These are phyloP conservation scores for Phytophthora syringae DNA, from an alignment of 352 stramenopile genomes.

Conservation along the genomic window DNA sequence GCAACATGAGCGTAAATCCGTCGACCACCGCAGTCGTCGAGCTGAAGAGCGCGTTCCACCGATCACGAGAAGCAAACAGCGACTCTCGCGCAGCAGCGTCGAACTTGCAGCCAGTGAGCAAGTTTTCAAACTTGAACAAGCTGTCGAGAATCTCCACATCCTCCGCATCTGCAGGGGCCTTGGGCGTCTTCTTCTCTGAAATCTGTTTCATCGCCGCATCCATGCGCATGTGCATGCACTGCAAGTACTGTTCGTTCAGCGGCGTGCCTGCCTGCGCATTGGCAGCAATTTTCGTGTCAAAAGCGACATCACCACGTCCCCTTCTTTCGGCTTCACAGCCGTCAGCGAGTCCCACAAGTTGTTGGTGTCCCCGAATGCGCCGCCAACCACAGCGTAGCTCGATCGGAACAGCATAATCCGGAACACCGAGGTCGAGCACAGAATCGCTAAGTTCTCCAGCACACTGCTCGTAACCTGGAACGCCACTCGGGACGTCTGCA, in stretches of 20 bases:
- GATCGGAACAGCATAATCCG: slow-evolving; percentile 60
- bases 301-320: slow-evolving; percentile 37
- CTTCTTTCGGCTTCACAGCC: slow-evolving; percentile 32
- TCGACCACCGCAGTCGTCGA: slow-evolving; percentile 52
- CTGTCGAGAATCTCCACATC: slow-evolving; percentile 51
- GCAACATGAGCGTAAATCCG: slow-evolving; percentile 60
- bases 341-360: slow-evolving; percentile 48
- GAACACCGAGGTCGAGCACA: slow-evolving; percentile 55
- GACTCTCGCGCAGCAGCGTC: slow-evolving; percentile 33
- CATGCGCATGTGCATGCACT: slow-evolving; percentile 41
- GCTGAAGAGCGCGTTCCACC: slow-evolving; percentile 50
- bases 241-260: slow-evolving; percentile 57
- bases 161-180: slow-evolving; percentile 40
- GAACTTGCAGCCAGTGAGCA: slow-evolving; percentile 53
- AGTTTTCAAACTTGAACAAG: slow-evolving; percentile 58
- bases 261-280: slow-evolving; percentile 28
- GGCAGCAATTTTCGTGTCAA: slow-evolving; percentile 24
- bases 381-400: slow-evolving; percentile 36
- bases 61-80: slow-evolving; percentile 51
- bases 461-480: slow-evolving; percentile 60
- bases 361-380: slow-evolving; percentile 16
- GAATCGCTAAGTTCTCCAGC: slow-evolving; percentile 51
- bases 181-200: slow-evolving; percentile 33
- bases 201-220: slow-evolving; percentile 42
- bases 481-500: slow-evolving; percentile 28